A percentile compares a stretch with the other conserved stretches of the same genome.
phyloP scores from a whole-genome alignment of 2,329 filamentous ascomycete species.

The Xylariaceae sp. region DNA sequence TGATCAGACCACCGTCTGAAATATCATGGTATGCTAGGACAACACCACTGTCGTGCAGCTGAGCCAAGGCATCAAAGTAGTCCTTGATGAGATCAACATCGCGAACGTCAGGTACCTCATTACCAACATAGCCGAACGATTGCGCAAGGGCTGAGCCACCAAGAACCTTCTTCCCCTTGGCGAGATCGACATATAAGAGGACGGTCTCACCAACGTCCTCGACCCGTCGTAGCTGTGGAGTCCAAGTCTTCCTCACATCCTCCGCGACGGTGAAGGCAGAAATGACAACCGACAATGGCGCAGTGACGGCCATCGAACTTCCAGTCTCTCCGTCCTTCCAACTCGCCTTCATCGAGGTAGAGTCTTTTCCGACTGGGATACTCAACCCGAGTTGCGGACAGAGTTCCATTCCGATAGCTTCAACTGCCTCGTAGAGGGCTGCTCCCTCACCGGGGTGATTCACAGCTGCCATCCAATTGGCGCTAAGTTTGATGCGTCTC shows the following conservation, averaged over 20 bases:
- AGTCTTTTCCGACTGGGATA: conserved; percentile 97
- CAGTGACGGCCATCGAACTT: conserved; percentile 78
- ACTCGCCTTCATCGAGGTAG: conserved; percentile 97
- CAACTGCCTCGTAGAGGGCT: conserved; percentile 86
- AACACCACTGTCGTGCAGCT: conserved; percentile 52
- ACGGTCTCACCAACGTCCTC: conserved; percentile 88
- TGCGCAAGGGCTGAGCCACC: conserved; percentile 91
- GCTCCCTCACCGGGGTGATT: conserved; percentile 90
- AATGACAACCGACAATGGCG: conserved; percentile 86
- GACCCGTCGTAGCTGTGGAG: conserved; percentile 74
- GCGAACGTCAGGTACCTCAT: conserved; percentile 81
- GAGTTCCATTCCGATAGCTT: conserved; percentile 87
- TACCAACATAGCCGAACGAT: conserved; percentile 78
- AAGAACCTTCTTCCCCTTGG: conserved; percentile 72
- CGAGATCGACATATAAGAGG: conserved; percentile 87
- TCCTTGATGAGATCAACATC: conserved; percentile 78
- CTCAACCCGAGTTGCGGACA: conserved; percentile 82
- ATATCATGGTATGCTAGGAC: conserved; percentile 15
- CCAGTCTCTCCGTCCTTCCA: conserved; percentile 71
- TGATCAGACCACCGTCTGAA: conserved; percentile 36
- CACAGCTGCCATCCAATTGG: conserved; percentile 99
- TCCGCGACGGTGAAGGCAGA: conserved; percentile 85
- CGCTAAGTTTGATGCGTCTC: conserved; percentile 78
- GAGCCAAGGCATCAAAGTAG: conserved; percentile 80
- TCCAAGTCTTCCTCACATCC: conserved; percentile 86